These are phyloP conservation scores for Sordariomycetes sp. DNA, from an alignment of 2,329 filamentous ascomycete species.

Conservation along the genomic window DNA sequence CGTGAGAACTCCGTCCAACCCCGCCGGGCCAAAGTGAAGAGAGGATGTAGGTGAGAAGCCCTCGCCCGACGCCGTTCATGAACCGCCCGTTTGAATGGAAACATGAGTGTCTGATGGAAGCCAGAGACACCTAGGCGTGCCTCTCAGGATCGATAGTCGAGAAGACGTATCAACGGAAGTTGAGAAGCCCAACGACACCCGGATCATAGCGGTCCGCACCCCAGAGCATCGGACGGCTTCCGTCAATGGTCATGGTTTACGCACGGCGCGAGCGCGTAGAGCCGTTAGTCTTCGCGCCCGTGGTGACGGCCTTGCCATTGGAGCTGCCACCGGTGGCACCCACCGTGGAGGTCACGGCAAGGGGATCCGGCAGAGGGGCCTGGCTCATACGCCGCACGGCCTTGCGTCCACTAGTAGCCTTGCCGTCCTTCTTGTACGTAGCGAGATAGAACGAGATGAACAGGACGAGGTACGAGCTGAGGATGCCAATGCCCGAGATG, in stretches of 20 bases:
- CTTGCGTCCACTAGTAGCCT: conserved; percentile 72
- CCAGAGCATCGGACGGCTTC: not conserved
- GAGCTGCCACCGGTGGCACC: conserved; percentile 33
- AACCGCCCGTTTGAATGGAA: not conserved
- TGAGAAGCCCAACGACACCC: not conserved
- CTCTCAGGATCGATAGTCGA: not conserved
- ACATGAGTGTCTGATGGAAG: not conserved
- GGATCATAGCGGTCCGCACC: too few species aligned
- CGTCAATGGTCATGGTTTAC: not conserved
- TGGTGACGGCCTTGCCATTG: conserved; percentile 41
- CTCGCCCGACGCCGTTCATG: not conserved
- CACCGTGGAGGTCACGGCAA: conserved; percentile 48
- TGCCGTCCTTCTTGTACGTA: conserved; percentile 84
- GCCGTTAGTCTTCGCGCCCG: conserved; percentile 47
- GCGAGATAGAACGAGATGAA: conserved; percentile 99
- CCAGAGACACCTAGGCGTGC: not conserved
- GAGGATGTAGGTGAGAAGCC: not conserved
- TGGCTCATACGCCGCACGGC: conserved; percentile 55
- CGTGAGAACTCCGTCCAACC: not conserved
- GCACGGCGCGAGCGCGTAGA: conserved; percentile 63
- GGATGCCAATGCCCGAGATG: conserved; percentile 80
- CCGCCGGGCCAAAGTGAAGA: not conserved
- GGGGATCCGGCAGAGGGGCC: conserved; percentile 69
- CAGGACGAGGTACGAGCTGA: conserved; percentile 90
- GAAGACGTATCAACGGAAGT: not conserved